Evolutionary conservation across 768 basidiomycete species (phyloP), one percentile per base, ranked within the genome.

Genomic region (Pholiota microspora): DNA sequence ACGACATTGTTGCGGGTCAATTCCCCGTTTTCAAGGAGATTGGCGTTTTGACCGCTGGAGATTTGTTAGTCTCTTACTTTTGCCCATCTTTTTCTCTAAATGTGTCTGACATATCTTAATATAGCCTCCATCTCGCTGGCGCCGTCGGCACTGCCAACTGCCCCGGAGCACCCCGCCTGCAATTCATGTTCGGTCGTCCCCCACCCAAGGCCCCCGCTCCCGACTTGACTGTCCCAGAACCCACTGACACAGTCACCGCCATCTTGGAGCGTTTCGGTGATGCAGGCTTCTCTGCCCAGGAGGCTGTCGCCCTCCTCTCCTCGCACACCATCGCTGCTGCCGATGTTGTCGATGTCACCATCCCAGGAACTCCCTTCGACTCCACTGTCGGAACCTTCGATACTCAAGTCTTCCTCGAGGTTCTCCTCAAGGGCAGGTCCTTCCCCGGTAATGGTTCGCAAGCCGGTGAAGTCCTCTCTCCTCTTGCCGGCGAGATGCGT

Each of bases 381-480:
- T 68, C 57, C 12, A 64, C 60, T 12, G 55, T 45, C n/a, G 48
- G 53, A 27, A 62, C 58, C 27, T 64, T 62, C 51, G 73, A 74
- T 57, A 66, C 69, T n/a, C 71, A 73, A 56, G 51, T 74, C 53
- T 73, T 65, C 67, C 59, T 75, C 47, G 73, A 76, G 57, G 67
- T 69, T 15, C 64, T 67, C 21, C 67, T 69, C 52, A 63, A 65
- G 38, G 67, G 67, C 15, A 54, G 23, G 10, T 27, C 49, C 31
- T 62, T 62, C 59, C 63, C 63, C 7, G 60, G 52, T 21, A 60
- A 58, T 35, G 58, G 55, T 31, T 57, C 57, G 23, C 58, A 63
- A 13, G 36, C 60, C 25, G 64, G 64, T 29, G 64, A 65, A 54
- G 64, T 65, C 25, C 38, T 58, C 25, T 65, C 64, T 16, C 62